Evolutionary conservation across 495 filamentous ascomycete species (phyloP).

Genomic region (Podospora appendiculata): DNA sequence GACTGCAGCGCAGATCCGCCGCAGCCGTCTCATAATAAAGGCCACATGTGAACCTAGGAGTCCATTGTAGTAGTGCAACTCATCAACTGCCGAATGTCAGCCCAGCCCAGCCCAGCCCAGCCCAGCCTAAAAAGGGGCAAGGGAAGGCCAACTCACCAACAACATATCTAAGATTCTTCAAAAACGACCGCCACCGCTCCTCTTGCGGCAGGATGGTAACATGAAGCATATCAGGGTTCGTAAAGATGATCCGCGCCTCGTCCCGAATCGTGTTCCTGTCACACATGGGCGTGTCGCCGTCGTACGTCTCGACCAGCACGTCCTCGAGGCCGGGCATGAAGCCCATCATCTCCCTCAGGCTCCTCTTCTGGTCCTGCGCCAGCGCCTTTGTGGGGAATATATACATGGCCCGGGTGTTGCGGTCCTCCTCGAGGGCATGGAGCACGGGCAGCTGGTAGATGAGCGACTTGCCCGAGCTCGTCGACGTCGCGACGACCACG

Average conservation of each 20-base stretch:
- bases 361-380: slow-evolving; percentile 89
- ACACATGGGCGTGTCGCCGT: slow-evolving; percentile 84
- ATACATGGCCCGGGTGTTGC: slow-evolving; percentile 79
- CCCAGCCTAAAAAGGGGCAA: too few relatives aligned
- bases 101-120: too few relatives aligned
- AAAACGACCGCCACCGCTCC: slow-evolving; percentile 77
- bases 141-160: slow-evolving; percentile 46
- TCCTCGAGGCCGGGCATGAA: slow-evolving; percentile 74
- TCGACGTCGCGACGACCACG: slow-evolving; percentile 91
- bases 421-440: slow-evolving; percentile 74
- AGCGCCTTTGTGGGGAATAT: slow-evolving; percentile 98
- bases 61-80: slow-evolving; percentile 95
- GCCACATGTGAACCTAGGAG: slow-evolving; percentile 91
- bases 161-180: slow-evolving; percentile 84
- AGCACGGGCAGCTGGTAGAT: slow-evolving; percentile 96
- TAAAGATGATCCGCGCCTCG: slow-evolving; percentile 90
- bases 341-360: slow-evolving; percentile 72
- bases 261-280: slow-evolving; percentile 76
- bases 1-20: slow-evolving; percentile 83
- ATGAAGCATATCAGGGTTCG: slow-evolving; percentile 98
- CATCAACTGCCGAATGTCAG: slow-evolving; percentile 43
- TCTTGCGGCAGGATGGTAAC: slow-evolving; percentile 91
- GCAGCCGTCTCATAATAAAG: slow-evolving; percentile 85
- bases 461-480: slow-evolving; percentile 90
- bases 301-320: slow-evolving; percentile 82